Base-by-base conservation (phyloP, 768 basidiomycete genomes). In the Mycena albidolilacea region DNA sequence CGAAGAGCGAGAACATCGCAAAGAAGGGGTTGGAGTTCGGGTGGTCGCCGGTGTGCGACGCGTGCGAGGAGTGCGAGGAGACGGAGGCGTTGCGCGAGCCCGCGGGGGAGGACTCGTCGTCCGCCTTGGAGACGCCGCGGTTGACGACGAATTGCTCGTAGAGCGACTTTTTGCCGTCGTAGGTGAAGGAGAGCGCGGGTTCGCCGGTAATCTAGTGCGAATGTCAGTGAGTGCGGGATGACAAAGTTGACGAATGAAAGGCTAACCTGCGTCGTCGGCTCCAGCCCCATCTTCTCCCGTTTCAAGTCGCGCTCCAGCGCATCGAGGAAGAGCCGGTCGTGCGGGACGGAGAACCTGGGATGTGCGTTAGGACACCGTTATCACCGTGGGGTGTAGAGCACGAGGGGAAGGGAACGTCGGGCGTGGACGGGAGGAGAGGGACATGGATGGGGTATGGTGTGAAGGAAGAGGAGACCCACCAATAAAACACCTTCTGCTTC, bases 401-500 rank as follows among this genome's bases (percentile, higher is more conserved):
- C 66, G 17, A 35, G 39, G 64, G 69, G 63, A 59, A 48, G 23
- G 0, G 35, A 85, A 12, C 5, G 19, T 50, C 7, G 14, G 21
- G 35, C 7, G 23, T 37, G 14, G 23, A 35, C 19, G 58, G 15
- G 15, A 15, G 46, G 46, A 17, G 11, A 46, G 46, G 11, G 46
- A 17, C 11, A 15, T 11, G 10, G 44, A 15, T 6, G 11, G 14
- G 44, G 44, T 6, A 50, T 7, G 48, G 9, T 17, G 2, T 5
- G 48, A 19, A 50, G n/a, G 48, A n/a, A 50, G 2, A 6, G n/a
- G 19, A 7, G 15, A 50, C 92, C 67, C 76, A 95, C 97, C 97
- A 98, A 81, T 95, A 98, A 80, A 98, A 98, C n/a, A 98, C 97
- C 82, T 98, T 97, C 85, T 97, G 97, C 85, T 98, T 98, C 88